These are phyloP conservation scores for Colletotrichum salicis DNA, from an alignment of 2,329 filamentous ascomycete genomes.

Conservation along the genomic window DNA sequence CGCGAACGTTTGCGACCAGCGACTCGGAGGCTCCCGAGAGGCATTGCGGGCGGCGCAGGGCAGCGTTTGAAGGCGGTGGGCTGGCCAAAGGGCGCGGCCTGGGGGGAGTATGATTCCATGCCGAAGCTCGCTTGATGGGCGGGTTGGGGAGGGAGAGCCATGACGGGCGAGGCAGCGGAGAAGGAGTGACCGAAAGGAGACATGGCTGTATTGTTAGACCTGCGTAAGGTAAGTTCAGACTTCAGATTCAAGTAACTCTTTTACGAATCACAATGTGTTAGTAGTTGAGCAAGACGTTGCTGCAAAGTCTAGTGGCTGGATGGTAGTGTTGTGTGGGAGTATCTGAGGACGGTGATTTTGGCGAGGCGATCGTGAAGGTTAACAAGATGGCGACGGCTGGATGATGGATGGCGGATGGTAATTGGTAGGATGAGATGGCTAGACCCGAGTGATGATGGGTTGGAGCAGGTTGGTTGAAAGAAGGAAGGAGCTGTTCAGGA, in stretches of 20 bases:
- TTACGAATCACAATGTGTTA: conserved; percentile 24
- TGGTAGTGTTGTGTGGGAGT: background rate
- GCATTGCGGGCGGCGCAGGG: conserved; percentile 33
- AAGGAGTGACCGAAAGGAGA: conserved; percentile 56
- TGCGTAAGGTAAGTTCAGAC: conserved; percentile 43
- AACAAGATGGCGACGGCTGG: background rate
- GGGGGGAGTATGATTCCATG: conserved; percentile 50
- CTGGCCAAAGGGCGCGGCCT: conserved; percentile 47
- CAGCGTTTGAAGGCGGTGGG: conserved; percentile 48
- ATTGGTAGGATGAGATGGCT: background rate
- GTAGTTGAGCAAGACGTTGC: conserved; percentile 8
- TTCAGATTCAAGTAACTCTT: conserved; percentile 38
- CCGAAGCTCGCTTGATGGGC: conserved; percentile 46
- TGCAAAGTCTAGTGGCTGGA: background rate
- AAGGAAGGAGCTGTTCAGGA: background rate
- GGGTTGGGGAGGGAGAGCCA: conserved; percentile 50
- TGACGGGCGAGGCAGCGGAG: conserved; percentile 56
- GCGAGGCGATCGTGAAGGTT: background rate
- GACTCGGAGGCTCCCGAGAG: conserved; percentile 42
- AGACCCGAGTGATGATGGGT: background rate
- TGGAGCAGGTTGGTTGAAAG: background rate
- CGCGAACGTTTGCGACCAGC: conserved; percentile 81
- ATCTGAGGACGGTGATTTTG: background rate
- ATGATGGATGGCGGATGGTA: too few species aligned
- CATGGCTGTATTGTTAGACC: conserved; percentile 49